Evolutionary conservation across 495 filamentous ascomycete genomes (phyloP), one percentile per base, ranked within the genome.

Genomic region (Neurospora sp.): DNA sequence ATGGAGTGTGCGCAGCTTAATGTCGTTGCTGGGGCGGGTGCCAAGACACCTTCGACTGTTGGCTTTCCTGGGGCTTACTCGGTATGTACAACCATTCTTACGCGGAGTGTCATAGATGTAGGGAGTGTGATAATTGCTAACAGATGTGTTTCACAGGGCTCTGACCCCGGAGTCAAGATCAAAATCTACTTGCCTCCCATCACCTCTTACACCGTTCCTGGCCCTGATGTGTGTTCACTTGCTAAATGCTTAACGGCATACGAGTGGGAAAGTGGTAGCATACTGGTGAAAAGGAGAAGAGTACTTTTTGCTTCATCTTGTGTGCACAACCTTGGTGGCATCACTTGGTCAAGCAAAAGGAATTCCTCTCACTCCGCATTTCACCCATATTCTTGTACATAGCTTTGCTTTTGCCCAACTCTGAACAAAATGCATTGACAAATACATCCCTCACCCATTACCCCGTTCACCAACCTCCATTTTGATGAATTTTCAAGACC

Each of bases 1-100:
- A 83, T 85, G 81, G 84, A 86, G 81, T 86, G 83, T 69, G 84
- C 84, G 12, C 84, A 86, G 74, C 78, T 86, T 74, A 85, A 85
- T 59, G 77, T 86, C 65, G 80, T 83, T 16, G 84, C 83, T 27
- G 77, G 77, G 18, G 73, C 75, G 39, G 75, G 77, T 53, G 40
- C 71, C 65, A 80, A 76, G 78, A 69, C 77, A 9, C 81, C 82
- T 0, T 71, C 79, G 27, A 83, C 81, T 37, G 78, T 82, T 69
- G 80, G 78, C 72, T 78, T 84, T 41, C 82, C 82, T 0, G 82
- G 82, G 22, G 81, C 82, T n/a, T 84, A 84, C 75, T 77, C 76
- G 39, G 80, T 80, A 76, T 53, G 68, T 59, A 27, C 39, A 2
- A 12, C 20, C 47, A 2, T 59, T 59, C 10, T 14, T 14, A 44